These are phyloP conservation scores for Colletotrichum sp. DNA, from an alignment of 2,329 filamentous ascomycete species.

Conservation along the genomic window DNA sequence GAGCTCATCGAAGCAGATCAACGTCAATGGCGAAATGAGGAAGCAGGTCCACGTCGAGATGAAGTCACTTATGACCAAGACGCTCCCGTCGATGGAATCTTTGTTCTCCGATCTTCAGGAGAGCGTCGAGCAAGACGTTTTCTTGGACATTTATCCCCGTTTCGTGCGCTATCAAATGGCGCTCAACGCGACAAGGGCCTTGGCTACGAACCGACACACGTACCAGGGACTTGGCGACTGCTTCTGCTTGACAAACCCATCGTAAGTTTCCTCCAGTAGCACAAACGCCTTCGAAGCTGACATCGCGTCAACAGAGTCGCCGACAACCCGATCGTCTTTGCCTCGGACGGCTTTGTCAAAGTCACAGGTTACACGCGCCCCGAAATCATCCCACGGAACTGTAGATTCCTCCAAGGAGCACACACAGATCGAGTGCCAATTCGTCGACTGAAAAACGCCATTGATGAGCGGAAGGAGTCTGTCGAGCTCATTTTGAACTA, in stretches of 20 bases:
- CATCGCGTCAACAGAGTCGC: conserved; percentile 16
- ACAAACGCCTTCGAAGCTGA: too few relatives aligned
- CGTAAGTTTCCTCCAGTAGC: not conserved
- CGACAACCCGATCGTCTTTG: conserved; percentile 55
- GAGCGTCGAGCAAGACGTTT: conserved; percentile 48
- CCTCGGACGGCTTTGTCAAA: conserved; percentile 56
- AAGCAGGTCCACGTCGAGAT: conserved; percentile 49
- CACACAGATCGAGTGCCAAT: conserved; percentile 48
- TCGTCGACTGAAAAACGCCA: conserved; percentile 43
- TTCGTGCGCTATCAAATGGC: conserved; percentile 59
- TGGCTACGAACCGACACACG: conserved; percentile 39
- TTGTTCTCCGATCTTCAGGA: conserved; percentile 48
- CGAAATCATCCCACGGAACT: conserved; percentile 56
- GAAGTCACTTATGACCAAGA: conserved; percentile 47
- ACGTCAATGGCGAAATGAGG: conserved; percentile 44
- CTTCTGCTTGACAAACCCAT: conserved; percentile 62
- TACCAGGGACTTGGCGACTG: conserved; percentile 63
- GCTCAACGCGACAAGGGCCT: conserved; percentile 46
- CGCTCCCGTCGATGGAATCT: conserved; percentile 50
- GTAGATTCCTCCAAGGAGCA: conserved; percentile 53
- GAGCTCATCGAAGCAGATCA: conserved; percentile 41
- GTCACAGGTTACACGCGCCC: conserved; percentile 53
- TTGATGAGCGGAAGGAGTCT: conserved; percentile 46
- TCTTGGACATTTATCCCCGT: conserved; percentile 52
- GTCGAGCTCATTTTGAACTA: conserved; percentile 58